Base-by-base conservation (phyloP, 2,329 filamentous ascomycete species). In the Neoscytalidium dimidiatum region DNA sequence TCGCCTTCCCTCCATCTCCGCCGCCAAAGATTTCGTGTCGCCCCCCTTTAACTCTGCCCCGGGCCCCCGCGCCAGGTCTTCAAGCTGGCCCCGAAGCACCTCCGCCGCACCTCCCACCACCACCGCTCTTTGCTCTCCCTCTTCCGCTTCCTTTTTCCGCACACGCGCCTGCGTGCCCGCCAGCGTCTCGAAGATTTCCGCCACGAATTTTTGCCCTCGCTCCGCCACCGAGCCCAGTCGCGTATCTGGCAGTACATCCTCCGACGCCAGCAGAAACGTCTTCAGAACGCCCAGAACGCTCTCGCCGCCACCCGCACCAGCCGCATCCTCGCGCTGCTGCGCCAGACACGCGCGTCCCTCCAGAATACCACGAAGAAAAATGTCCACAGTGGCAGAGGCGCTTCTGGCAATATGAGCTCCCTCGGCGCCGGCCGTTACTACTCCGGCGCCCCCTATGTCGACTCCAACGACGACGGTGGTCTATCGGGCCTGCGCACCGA, bases 201-300 rank as follows among this genome's bases (percentile, higher is more conserved):
- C 68, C 86, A 92, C 84, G 87, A 93, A 71, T 91, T 86, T 4
- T 78, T 96, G 26, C 91, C 92, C 13, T 81, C 83, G 58, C 84
- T 92, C 71, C 91, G 90, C 72, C 87, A 89, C 74, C 83, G 85
- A 62, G 80, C 92, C 8, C 92, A 96, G 78, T 89, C 89, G 41
- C 86, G 88, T 64, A 87, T 97, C 68, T 96, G 95, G 74, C 85
- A 84, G 51, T 91, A 89, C 68, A 83, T 96, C 64, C 80, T 94
- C 67, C 82, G 84, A 69, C 85, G 86, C 58, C 89, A 92, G 67
- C 69, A 72, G 5, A 77, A 73, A 28, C 66, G 71, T 75, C 58
- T 68, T 69, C 48, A 68, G 67, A 56, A 70, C 46, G 35, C 52
- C 52, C 62, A 56, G 49, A 66, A 60, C 48, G 68, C 73, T 49